Evolutionary conservation across 176 grass and related monocot species (phyloP).

Genomic region (Avena atlantica): DNA sequence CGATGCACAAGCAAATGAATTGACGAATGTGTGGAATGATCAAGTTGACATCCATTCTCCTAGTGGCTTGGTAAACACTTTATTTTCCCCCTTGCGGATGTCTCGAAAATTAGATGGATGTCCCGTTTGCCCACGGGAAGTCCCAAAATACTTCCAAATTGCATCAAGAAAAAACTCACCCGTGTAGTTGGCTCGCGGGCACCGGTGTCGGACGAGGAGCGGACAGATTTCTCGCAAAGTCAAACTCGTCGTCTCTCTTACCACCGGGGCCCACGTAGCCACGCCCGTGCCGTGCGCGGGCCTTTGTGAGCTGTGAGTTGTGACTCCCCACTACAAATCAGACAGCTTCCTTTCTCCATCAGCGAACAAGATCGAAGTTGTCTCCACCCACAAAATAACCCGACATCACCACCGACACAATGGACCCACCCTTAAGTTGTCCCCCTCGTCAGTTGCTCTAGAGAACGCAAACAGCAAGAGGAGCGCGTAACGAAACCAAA

Average conservation of each 20-base stretch:
- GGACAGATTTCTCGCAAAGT: background rate
- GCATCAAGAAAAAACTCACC: too few relatives aligned
- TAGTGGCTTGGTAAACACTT: too few relatives aligned
- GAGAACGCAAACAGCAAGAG: background rate
- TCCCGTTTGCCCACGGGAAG: too few relatives aligned
- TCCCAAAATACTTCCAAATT: too few relatives aligned
- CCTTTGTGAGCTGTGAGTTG: background rate
- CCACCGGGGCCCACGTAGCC: background rate
- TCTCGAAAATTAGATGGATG: too few relatives aligned
- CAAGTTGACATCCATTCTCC: too few relatives aligned
- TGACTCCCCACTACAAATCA: slow-evolving; percentile 27
- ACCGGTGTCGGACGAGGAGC: background rate
- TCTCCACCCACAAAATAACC: background rate
- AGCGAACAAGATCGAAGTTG: background rate
- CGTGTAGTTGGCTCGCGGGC: background rate
- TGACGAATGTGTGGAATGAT: too few relatives aligned
- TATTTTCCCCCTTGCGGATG: too few relatives aligned
- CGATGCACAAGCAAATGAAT: too few relatives aligned
- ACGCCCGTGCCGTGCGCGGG: background rate
- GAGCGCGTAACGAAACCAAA: background rate
- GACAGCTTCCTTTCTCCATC: slow-evolving; percentile 22
- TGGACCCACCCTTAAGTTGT: accelerated
- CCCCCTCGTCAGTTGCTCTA: background rate
- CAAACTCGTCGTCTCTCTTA: background rate
- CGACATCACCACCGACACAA: accelerated